Conservation (phyloP, 2,329 filamentous ascomycete species). For the Aspergillus sp. region DNA sequence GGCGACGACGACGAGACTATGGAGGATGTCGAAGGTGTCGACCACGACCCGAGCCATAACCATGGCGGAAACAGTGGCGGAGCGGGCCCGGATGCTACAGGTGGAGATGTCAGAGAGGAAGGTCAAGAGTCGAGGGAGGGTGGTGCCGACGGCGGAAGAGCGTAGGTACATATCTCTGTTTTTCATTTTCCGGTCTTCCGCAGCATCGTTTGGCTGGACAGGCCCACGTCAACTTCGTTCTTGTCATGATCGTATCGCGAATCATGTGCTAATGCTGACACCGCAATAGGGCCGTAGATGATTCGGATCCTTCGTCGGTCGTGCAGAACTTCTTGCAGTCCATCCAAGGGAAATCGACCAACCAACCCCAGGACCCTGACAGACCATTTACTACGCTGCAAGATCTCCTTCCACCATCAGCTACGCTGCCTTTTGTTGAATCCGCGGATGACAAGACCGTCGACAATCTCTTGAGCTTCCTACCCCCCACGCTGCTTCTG, state of each 20-base stretch:
- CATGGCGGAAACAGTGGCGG: slow-evolving; percentile 69
- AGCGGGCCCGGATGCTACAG: slow-evolving; percentile 81
- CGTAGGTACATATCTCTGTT: slow-evolving; percentile 76
- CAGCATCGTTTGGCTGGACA: not conserved
- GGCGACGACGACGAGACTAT: slow-evolving; percentile 73
- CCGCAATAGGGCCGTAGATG: slow-evolving; percentile 56
- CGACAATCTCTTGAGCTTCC: slow-evolving; percentile 71
- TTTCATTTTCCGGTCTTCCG: slow-evolving; percentile 2
- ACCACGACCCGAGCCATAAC: slow-evolving; percentile 59
- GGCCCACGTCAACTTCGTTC: not conserved
- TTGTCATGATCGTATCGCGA: not conserved
- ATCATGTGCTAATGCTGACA: not conserved
- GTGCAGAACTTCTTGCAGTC: slow-evolving; percentile 90
- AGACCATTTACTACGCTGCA: slow-evolving; percentile 78
- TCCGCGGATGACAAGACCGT: slow-evolving; percentile 63
- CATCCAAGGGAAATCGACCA: slow-evolving; percentile 59
- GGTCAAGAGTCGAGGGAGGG: slow-evolving; percentile 86
- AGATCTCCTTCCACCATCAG: slow-evolving; percentile 76
- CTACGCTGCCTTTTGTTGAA: slow-evolving; percentile 75
- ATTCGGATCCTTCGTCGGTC: slow-evolving; percentile 69
- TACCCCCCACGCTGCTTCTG: slow-evolving; percentile 77
- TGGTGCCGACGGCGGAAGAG: slow-evolving; percentile 94
- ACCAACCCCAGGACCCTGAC: slow-evolving; percentile 51
- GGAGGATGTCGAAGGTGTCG: slow-evolving; percentile 69
- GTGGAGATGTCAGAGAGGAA: slow-evolving; percentile 87